Evolutionary conservation across 2,329 filamentous ascomycete species (phyloP).

Genomic region (Emergomyces orientalis): DNA sequence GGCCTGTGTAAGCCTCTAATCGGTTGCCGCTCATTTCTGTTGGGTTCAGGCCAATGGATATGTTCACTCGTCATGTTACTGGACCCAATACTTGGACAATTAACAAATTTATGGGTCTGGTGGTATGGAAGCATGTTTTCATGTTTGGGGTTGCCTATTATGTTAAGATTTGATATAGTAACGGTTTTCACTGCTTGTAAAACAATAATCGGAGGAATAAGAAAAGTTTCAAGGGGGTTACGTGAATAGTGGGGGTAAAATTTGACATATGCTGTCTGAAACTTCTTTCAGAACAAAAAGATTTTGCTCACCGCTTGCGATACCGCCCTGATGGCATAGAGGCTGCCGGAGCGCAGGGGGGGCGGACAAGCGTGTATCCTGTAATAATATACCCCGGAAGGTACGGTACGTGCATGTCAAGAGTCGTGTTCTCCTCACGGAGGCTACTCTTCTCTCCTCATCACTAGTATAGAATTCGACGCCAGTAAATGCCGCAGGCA

Average conservation of each 20-base stretch:
- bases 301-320: not conserved
- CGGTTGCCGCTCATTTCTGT: not conserved
- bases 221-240: not conserved
- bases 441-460: not conserved
- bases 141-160: not conserved
- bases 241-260: not conserved
- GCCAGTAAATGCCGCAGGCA: not conserved
- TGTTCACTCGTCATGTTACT: not conserved
- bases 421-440: not conserved
- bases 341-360: not conserved
- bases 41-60: not conserved
- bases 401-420: not conserved
- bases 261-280: not conserved
- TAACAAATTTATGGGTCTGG: not conserved
- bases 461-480: not conserved
- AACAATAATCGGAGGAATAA: not conserved
- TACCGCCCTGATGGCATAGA: not conserved
- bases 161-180: slow-evolving; percentile 3
- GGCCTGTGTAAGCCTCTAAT: not conserved
- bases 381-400: not conserved
- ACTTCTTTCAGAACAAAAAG: not conserved
- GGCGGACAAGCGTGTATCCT: not conserved
- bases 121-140: not conserved
- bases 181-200: not conserved
- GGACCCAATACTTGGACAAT: not conserved